A percentile compares a stretch with the other conserved stretches of the same genome.
These are phyloP conservation scores for Aeminium ludgeri DNA, from an alignment of 495 filamentous ascomycete species.

Conservation along the genomic window DNA sequence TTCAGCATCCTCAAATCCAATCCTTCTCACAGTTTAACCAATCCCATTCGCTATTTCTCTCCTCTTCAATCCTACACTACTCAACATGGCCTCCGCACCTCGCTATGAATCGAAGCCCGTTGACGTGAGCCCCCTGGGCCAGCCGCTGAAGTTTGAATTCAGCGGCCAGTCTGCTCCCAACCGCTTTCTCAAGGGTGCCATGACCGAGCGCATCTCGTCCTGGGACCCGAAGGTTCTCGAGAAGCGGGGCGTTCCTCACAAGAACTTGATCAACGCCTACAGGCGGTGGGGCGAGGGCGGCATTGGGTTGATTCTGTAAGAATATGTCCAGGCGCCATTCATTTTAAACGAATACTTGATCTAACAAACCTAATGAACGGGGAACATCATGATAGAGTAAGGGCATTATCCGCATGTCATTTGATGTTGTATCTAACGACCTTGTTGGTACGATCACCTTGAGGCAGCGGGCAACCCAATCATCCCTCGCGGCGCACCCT, in stretches of 20 bases:
- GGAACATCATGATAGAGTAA: slow-evolving; percentile 47
- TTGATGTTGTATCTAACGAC: no score
- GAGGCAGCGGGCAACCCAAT: slow-evolving; percentile 42
- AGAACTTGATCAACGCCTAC: slow-evolving; percentile 41
- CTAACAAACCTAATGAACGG: no score
- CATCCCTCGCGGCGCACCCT: slow-evolving; percentile 32
- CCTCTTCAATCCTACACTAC: not conserved
- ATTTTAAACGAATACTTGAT: no score
- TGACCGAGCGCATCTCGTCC: slow-evolving; percentile 42
- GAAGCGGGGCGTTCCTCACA: slow-evolving; percentile 39
- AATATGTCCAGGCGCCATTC: no score
- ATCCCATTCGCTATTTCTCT: not conserved
- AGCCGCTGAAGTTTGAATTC: slow-evolving; percentile 42
- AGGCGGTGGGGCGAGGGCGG: slow-evolving; percentile 42
- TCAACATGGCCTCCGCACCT: slow-evolving; percentile 18
- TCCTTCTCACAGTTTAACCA: no score
- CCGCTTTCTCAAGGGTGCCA: slow-evolving; percentile 46
- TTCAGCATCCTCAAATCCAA: no score
- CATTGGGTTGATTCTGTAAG: no score
- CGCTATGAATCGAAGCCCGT: slow-evolving; percentile 23
- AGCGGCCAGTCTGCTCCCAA: slow-evolving; percentile 38
- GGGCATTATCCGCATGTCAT: no score
- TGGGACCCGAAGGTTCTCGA: slow-evolving; percentile 34
- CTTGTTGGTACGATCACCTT: slow-evolving; percentile 39
- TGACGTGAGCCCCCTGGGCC: slow-evolving; percentile 33